Evolutionary conservation across 2,329 filamentous ascomycete species (phyloP).

Genomic region (Diaporthe sp.): DNA sequence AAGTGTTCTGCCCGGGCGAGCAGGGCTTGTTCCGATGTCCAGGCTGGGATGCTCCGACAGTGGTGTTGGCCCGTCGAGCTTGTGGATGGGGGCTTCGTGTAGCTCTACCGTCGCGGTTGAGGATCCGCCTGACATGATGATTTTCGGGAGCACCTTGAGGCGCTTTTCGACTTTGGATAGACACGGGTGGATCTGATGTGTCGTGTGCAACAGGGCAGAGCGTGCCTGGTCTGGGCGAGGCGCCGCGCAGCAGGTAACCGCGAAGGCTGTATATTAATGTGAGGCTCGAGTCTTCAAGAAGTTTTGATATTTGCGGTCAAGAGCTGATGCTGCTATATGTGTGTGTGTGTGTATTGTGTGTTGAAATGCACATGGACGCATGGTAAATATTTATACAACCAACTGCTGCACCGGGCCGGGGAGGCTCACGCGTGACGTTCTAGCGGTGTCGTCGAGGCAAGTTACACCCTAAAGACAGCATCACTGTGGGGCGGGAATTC

Average conservation of each 20-base stretch:
- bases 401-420: not conserved
- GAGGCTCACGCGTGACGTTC: not conserved
- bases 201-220: not conserved
- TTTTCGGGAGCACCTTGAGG: not conserved
- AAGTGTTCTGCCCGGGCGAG: not conserved
- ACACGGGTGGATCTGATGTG: too few species aligned
- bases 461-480: too few species aligned
- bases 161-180: too few species aligned
- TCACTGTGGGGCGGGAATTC: not conserved
- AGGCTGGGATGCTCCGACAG: not conserved
- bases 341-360: not conserved
- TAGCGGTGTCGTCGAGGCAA: not conserved
- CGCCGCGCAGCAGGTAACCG: not conserved
- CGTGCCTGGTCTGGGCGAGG: not conserved
- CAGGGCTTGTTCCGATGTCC: not conserved
- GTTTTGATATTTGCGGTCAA: not conserved
- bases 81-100: not conserved
- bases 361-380: not conserved
- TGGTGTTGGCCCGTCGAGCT: not conserved
- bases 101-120: conserved; percentile 29
- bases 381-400: not conserved
- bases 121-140: conserved; percentile 26
- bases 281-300: not conserved
- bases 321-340: not conserved
- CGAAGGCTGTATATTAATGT: not conserved